A percentile compares a stretch with the other conserved stretches of the same genome.
phyloP scores from a whole-genome alignment of 2,329 filamentous ascomycete genomes.

The Cordyceps cicadae region DNA sequence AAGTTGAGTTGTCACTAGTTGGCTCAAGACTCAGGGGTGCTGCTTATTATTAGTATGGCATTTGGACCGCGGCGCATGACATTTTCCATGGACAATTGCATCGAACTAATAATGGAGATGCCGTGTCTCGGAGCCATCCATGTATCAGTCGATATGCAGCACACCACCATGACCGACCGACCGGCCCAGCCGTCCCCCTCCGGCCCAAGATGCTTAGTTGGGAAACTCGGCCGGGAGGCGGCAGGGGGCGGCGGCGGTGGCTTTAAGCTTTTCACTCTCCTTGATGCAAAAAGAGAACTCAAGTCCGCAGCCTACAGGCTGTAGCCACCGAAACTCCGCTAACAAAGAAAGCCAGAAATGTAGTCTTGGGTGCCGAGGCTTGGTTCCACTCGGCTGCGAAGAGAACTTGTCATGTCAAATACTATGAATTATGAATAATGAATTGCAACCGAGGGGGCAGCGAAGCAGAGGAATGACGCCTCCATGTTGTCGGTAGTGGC shows the following conservation, averaged over 20 bases:
- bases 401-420: no score
- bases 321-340: neutral
- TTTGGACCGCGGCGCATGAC: neutral
- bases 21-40: no score
- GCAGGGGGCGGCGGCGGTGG: neutral
- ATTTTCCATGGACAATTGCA: neutral
- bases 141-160: neutral
- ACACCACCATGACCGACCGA: no score
- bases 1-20: no score
- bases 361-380: neutral
- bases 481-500: no score
- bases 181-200: neutral
- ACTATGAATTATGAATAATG: neutral
- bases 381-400: neutral
- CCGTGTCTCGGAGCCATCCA: neutral
- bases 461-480: neutral
- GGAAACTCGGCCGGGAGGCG: constrained; percentile 6
- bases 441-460: neutral
- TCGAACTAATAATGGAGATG: neutral
- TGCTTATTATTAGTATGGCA: no score
- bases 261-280: neutral
- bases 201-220: constrained; percentile 3
- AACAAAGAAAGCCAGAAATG: neutral
- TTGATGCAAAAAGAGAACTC: neutral
- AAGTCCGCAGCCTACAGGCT: neutral